These are phyloP conservation scores for Sphagnum contortum DNA, from an alignment of 225 moss, liverwort and hornwort species.

Conservation along the genomic window DNA sequence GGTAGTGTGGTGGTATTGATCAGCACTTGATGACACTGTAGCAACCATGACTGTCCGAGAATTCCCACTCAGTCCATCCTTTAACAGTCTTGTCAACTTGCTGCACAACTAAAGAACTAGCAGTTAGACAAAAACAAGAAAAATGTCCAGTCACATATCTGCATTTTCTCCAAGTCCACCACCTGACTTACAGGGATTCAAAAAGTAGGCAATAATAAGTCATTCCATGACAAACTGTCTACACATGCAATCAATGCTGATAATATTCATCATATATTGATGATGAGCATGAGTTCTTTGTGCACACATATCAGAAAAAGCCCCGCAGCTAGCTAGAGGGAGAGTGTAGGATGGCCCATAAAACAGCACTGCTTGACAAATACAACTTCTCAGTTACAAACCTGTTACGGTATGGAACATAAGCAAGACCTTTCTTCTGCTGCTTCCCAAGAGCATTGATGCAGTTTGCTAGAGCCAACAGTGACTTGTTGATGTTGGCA, in stretches of 20 bases:
- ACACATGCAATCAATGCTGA: not conserved
- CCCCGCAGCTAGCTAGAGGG: too few relatives aligned
- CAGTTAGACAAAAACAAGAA: too few relatives aligned
- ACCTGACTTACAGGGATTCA: too few relatives aligned
- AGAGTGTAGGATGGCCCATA: too few relatives aligned
- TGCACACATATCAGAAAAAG: too few relatives aligned
- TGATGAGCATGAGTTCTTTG: too few relatives aligned
- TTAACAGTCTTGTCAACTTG: constrained; percentile 42
- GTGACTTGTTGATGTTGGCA: constrained; percentile 39
- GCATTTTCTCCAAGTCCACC: too few relatives aligned
- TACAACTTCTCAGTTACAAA: not conserved
- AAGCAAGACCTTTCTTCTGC: constrained; percentile 44
- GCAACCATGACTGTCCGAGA: constrained; percentile 46
- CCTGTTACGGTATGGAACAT: constrained; percentile 46
- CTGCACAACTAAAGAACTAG: constrained; percentile 7
- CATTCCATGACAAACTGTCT: not conserved
- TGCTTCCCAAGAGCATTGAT: constrained; percentile 51
- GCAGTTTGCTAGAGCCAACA: constrained; percentile 42
- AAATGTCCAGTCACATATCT: too few relatives aligned
- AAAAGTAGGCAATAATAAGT: too few relatives aligned
- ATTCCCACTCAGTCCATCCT: constrained; percentile 44
- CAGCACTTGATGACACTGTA: constrained; percentile 40
- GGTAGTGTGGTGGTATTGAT: constrained; percentile 46
- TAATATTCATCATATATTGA: not conserved
- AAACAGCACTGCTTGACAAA: too few relatives aligned